Evolutionary conservation across 257 asterid species (phyloP), one percentile per base, ranked within the genome.

Genomic region (Solanum habrochaites): DNA sequence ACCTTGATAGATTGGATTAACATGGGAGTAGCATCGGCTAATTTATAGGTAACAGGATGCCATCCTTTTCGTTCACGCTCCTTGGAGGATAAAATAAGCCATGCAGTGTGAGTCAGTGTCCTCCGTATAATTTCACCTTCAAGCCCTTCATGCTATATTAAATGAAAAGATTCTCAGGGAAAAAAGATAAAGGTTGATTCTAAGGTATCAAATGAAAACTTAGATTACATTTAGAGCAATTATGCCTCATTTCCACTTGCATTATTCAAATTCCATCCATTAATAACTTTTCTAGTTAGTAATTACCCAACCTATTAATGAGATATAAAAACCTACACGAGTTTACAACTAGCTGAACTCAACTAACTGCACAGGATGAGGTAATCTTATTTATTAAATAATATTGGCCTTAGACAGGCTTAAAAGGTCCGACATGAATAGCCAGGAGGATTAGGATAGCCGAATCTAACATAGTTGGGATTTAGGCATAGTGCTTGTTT

Each of bases 31-130:
- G 99, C 96, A 90, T 97, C 99, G 11, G 88, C 95, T 92, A 96
- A 91, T 90, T 96, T 97, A 93, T 96, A 97, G 81, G 98, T 94
- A 89, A 89, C 86, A n/a, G 99, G 99, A 93, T 97, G 99, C 99
- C 99, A 97, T 86, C 99, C 98, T 91, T 89, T 93, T 83, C 98
- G 91, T 43, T 94, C 90, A 88, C 90, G 96, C 84, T 92, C 95
- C 90, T 90, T 89, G 31, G 97, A 92, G 39, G 98, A 89, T 85
- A 95, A 86, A 87, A 92, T 92, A 90, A 95, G 98, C 99, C 99
- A 97, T 45, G 98, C 88, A 86, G 98, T 94, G 91, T 97, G 99
- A 88, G 98, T 95, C 90, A 97, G 81, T 18, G 99, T 93, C 91
- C 99, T 94, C 90, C 97, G 91, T 85, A 96, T 94, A 47, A 96